Evolutionary conservation across 2,329 filamentous ascomycete species (phyloP), one percentile per base, ranked within the genome.

Genomic region (Aureobasidium zeae): DNA sequence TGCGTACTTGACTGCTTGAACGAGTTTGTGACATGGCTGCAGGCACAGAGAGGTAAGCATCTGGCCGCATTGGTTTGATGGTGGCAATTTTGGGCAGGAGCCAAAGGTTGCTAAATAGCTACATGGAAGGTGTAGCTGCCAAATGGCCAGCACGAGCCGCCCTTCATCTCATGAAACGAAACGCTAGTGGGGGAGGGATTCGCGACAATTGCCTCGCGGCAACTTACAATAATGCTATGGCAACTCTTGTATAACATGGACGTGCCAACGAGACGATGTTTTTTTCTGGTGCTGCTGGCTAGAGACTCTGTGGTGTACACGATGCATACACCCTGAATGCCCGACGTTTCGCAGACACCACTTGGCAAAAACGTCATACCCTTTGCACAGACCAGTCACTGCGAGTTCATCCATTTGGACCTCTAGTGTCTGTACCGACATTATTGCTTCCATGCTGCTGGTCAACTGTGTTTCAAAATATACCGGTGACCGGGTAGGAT

Each of bases 11-110:
- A 45, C 57, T 62, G 46, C 52, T 60, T 33, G 59, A 55, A 46
- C 59, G 54, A 53, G 62, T 53, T 47, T 54, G 49, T 48, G 63
- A 65, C 68, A 71, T 71, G 64, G 65, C 67, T 70, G 60, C 45
- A 10, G 30, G 37, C 28, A 41, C 37, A 12, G 28, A 24, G 12
- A 41, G 37, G 28, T 41, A 41, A 41, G 37, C 37, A 13, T 41
- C 37, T 32, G 37, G 17, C 28, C 29, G 19, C 37, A 41, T 41
- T 31, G 37, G 37, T 31, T 41, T 41, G 37, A 41, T 19, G 13
- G 12, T n/a, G 13, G 6, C 13, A 13, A 19, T 9, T 30, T 13
- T 31, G 25, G 9, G 16, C 24, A 25, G 30, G 36, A 26, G 36
- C 30, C 36, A 30, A 41, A 41, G 37, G 37, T 41, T 24, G 37